Base-by-base conservation (phyloP, 768 basidiomycete species). In the Amanita inopinata region DNA sequence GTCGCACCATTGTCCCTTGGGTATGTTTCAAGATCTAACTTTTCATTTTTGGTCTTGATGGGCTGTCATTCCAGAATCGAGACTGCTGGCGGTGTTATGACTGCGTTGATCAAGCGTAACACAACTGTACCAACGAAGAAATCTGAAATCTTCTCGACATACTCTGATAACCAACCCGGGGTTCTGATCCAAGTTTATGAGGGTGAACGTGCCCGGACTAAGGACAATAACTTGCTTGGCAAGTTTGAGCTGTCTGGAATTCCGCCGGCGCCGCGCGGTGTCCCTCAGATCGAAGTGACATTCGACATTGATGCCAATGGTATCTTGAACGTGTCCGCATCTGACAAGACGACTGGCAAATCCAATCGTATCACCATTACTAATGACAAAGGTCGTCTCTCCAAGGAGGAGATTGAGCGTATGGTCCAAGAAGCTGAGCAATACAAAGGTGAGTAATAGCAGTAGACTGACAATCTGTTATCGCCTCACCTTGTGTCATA, bases 1-100 rank as follows among this genome's bases (percentile, higher is more conserved):
- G 93, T 98, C 46, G 70, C 86, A 45, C 93, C 84, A 46, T 67
- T 91, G 38, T 91, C 88, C 41, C 76, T 82, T 48, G 92, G 61
- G 61, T 62, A 44, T 46, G 57, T 54, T n/a, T n/a, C n/a, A n/a
- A n/a, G n/a, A 9, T 5, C 54, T 58, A 61, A 47, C 52, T 33
- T 17, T 60, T 36, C 51, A 63, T 53, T 60, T 60, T 46, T 60
- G 27, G 47, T 40, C 14, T 40, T 54, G 20, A 56, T 23, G 10
- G 14, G 33, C 28, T 24, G n/a, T 11, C 12, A 25, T 18, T 33
- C 0, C 28, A 63, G 92, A 80, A 96, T 98, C 57, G 94, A 97
- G 72, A 97, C 94, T 28, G 91, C 92, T 50, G 94, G 93, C 64
- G 94, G 94, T 78, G 93, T 97, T 60, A 93, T 98, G 89, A 97